Evolutionary conservation across 768 basidiomycete genomes (phyloP), one percentile per base, ranked within the genome.

Genomic region (Myochromella boudieri): DNA sequence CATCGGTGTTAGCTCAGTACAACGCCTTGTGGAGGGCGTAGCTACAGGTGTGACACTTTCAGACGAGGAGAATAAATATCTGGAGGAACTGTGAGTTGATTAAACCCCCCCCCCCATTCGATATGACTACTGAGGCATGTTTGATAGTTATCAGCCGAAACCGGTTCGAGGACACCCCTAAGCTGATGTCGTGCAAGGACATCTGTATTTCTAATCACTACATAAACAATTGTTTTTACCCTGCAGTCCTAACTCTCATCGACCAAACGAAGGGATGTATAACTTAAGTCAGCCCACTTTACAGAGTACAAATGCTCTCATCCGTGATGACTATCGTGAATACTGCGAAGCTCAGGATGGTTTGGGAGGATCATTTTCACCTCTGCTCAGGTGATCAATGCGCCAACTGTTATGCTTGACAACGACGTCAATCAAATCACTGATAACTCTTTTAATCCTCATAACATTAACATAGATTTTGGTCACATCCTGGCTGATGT

Each of bases 11-110:
- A 55, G 37, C 15, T 60, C 57, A 2, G 51, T 58, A 0, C 32
- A 53, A 37, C 44, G 58, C 9, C 40, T 66, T 3, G 34, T 52
- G 2, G 58, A 61, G 34, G 53, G 41, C n/a, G 48, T 52, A 0
- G 42, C 51, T n/a, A 51, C 48, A 18, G 56, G 39, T 3, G 46
- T 67, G 4, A 56, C 65, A 43, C 59, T 80, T 44, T 68, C 65
- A 0, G 56, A 63, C 18, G 77, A 77, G 14, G 78, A 79, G 55
- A 55, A 63, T 32, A 64, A 71, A 46, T 64, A 61, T 40, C 66
- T 78, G 46, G 62, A 67, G 15, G 66, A 74, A 40, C 66, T 66
- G 44, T 76, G 70, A 55, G 56, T 44, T 18, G 12, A n/a, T 28
- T 40, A 8, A 5, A 2, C n/a, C 24, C n/a, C 4, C 9, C 22